Evolutionary conservation across 441 rosid genomes (phyloP).

Genomic region (Hura crepitans): DNA sequence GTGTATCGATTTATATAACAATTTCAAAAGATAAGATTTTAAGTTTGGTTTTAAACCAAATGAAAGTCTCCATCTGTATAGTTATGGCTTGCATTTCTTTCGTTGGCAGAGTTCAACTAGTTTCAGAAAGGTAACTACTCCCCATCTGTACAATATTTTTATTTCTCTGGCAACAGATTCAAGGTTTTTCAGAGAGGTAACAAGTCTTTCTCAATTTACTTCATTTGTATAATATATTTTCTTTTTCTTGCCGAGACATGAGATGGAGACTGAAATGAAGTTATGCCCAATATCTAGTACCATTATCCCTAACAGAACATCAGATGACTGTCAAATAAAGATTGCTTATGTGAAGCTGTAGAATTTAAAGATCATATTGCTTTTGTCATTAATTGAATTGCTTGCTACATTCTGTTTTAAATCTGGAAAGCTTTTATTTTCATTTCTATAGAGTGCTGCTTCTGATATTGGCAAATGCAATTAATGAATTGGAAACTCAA

Average conservation of each 20-base stretch:
- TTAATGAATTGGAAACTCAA: slow-evolving; percentile 70
- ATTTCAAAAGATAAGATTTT: no score
- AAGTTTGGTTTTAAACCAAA: no score
- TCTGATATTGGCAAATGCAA: slow-evolving; percentile 60
- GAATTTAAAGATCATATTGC: background rate
- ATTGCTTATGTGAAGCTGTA: slow-evolving; percentile 82
- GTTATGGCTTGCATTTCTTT: no score
- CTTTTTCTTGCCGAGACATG: slow-evolving; percentile 9
- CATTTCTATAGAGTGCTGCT: slow-evolving; percentile 63
- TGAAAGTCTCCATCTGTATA: no score
- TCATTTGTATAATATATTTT: background rate
- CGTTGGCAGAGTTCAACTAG: no score
- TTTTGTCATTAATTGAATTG: background rate
- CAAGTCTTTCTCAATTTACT: slow-evolving; percentile 6
- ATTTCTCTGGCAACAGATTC: slow-evolving; percentile 38
- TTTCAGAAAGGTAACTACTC: no score
- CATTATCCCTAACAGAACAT: slow-evolving; percentile 68
- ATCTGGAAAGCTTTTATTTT: slow-evolving; percentile 5
- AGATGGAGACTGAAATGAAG: slow-evolving; percentile 31
- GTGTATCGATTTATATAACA: no score
- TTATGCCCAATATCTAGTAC: slow-evolving; percentile 75
- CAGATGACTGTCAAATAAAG: slow-evolving; percentile 54
- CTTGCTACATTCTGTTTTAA: background rate
- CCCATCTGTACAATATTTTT: no score
- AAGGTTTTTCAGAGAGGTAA: slow-evolving; percentile 56